Evolutionary conservation across 805 yeast genomes (phyloP), one percentile per base, ranked within the genome.

Genomic region (Candida tallmaniae): DNA sequence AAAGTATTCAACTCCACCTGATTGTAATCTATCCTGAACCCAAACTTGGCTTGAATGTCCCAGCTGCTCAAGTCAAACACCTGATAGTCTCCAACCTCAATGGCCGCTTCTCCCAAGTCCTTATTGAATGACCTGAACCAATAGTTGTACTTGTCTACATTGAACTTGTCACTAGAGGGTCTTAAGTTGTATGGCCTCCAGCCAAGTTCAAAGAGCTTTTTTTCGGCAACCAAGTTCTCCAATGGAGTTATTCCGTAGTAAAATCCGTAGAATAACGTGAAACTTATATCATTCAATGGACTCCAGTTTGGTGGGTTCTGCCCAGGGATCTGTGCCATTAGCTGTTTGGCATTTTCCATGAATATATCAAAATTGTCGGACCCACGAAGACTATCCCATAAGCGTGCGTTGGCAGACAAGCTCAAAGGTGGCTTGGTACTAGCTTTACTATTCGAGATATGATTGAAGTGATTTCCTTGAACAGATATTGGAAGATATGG

Each of bases 151-250:
- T 42, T 39, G 9, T 42, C 38, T 2, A 41, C 30, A 20, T 36
- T 37, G 19, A 19, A 9, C 5, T 21, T 31, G 2, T 38, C 35
- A 22, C 37, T 39, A 3, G 40, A 23, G 32, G 35, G 48, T 23
- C 38, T 40, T 11, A 40, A 17, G 14, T 31, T 53, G 36, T 66
- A 67, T 1, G 72, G 72, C 35, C 45, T 59, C 73, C 73, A 67
- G 3, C 70, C 70, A 27, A 65, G 47, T 32, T 51, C 48, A 40
- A 58, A 60, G 36, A 67, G 56, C 36, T 57, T 54, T 3, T 56
- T 50, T 46, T 67, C 72, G 5, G 73, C 70, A 14, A 65, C 56
- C 31, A 64, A 50, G 43, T 65, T 64, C 38, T 67, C 73, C 19
- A 64, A 46, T 3, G 73, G 73, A 4, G 69, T 60, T 16, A 55